Evolutionary conservation across 106 monocot genomes (phyloP), one percentile per base, ranked within the genome.

Genomic region (Ottelia alismoides): DNA sequence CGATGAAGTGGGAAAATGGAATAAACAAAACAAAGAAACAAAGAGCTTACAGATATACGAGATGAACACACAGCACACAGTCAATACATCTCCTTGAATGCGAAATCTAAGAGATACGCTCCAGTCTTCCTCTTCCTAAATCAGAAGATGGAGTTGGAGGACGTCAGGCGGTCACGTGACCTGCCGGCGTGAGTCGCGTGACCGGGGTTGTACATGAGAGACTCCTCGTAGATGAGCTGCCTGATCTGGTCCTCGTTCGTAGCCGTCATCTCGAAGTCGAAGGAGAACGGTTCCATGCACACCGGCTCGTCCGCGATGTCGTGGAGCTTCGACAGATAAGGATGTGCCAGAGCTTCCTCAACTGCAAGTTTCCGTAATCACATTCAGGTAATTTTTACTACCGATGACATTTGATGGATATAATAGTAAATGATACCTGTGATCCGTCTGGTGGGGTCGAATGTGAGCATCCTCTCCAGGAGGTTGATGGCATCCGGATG

Each of bases 201-300:
- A 1, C 47, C 58, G 17, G 81, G 85, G 69, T 98, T 98, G 11
- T 85, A 77, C 21, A 65, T 62, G 24, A 98, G 57, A 0, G 96
- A 65, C 53, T 98, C 96, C 6, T 63, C 76, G 74, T 85, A 90
- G 51, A 98, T 98, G 63, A 98, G 49, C 63, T 98, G 76, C 66
- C 90, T 98, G 79, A 98, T 98, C 47, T 98, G 96, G 6, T 86
- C 75, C 55, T 85, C 90, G 0, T 75, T 90, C 10, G 85, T 69
- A 1, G 79, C 69, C 11, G 67, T 70, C 45, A 90, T 85, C 58
- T 98, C 96, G 40, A 98, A 98, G 24, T 98, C 85, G 25, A 98
- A 98, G 23, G 85, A 90, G 74, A 98, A 90, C 16, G 89, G 89
- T 25, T 82, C 82, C 47, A 49, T 65, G 66, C 96, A 98, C 22